Conservation (phyloP, 2,329 filamentous ascomycete genomes). For the Fusarium albosuccineum region DNA sequence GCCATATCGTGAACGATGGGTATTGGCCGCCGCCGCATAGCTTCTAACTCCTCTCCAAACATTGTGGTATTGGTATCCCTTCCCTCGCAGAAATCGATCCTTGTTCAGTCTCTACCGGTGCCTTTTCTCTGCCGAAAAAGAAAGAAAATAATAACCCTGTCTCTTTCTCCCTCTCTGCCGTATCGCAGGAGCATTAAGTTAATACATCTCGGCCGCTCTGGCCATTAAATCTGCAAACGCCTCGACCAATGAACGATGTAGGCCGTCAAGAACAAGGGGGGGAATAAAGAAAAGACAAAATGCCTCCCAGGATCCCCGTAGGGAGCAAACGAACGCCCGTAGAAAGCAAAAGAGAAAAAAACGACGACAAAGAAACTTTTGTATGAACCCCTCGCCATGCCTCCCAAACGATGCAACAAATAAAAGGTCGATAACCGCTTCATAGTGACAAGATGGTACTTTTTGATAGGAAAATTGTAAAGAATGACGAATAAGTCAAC, state of each 20-base stretch:
- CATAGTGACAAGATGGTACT: conserved; percentile 31
- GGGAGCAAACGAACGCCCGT: conserved; percentile 47
- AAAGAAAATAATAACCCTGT: conserved; percentile 5
- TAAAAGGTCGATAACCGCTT: conserved; percentile 31
- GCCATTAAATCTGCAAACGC: conserved; percentile 43
- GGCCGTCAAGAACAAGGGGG: conserved; percentile 35
- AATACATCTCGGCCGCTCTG: conserved; percentile 40
- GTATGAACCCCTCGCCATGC: conserved; percentile 50
- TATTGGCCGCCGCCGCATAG: conserved; percentile 13
- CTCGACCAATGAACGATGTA: conserved; percentile 33
- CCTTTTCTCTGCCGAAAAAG: conserved; percentile 18
- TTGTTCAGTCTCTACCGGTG: conserved; percentile 26
- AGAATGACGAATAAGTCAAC: conserved; percentile 17
- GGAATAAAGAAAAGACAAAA: conserved; percentile 37
- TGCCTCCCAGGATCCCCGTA: conserved; percentile 37
- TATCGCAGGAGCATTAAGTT: conserved; percentile 46
- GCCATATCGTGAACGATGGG: conserved; percentile 30
- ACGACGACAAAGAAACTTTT: conserved; percentile 44
- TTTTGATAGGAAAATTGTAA: conserved; percentile 36
- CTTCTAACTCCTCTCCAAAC: conserved; percentile 24
- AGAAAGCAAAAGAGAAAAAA: conserved; percentile 29
- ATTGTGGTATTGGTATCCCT: conserved; percentile 27
- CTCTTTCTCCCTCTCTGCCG: conserved; percentile 40
- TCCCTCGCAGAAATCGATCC: conserved; percentile 20
- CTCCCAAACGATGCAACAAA: conserved; percentile 51